Conservation (phyloP, 208 protist genomes). For the Leishmania martiniquensis region DNA sequence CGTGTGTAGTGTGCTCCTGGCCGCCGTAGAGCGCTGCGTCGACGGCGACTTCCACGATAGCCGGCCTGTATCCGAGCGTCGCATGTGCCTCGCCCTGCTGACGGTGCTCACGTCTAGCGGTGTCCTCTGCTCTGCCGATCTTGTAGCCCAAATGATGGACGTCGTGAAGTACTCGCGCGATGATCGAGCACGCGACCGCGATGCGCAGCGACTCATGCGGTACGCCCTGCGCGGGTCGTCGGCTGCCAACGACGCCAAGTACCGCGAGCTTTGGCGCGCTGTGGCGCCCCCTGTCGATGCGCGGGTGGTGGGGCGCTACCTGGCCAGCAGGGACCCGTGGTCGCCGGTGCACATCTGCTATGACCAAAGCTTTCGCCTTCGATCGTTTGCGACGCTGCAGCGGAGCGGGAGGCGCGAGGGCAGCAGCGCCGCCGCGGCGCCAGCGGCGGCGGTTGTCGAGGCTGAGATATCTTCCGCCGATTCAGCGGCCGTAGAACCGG, state of each 20-base stretch:
- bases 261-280: conserved; percentile 59
- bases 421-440: background rate
- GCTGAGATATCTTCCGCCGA: background rate
- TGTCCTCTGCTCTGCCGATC: conserved; percentile 80
- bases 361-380: conserved; percentile 56
- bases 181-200: conserved; percentile 49
- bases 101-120: conserved; percentile 81
- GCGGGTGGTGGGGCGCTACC: conserved; percentile 80
- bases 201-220: conserved; percentile 75
- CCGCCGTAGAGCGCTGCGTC: conserved; percentile 73
- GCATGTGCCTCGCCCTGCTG: conserved; percentile 75
- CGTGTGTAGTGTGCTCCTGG: conserved; percentile 78
- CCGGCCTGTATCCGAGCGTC: conserved; percentile 63
- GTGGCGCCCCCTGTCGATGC: conserved; percentile 64
- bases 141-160: conserved; percentile 90
- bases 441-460: background rate
- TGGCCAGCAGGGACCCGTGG: conserved; percentile 77
- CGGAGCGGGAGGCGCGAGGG: background rate
- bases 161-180: conserved; percentile 82
- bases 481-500: background rate
- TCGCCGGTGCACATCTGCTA: conserved; percentile 61
- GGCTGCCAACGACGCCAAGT: conserved; percentile 52
- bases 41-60: conserved; percentile 68
- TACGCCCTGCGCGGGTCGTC: conserved; percentile 76
- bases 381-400: conserved; percentile 46